Evolutionary conservation across 345 rosid species (phyloP).

Genomic region (Gossypium australe): DNA sequence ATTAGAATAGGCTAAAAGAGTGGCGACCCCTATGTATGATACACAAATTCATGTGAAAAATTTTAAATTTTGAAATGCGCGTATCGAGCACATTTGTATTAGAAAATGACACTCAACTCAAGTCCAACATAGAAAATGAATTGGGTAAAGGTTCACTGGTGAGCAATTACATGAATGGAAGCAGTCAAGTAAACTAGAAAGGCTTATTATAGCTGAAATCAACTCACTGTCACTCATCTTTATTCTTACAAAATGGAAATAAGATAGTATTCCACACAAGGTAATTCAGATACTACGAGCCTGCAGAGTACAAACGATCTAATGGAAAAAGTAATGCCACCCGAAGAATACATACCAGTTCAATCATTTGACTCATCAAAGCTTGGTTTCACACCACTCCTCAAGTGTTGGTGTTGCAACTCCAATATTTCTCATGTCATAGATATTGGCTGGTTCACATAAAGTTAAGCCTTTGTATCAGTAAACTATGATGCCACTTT

Average conservation of each 20-base stretch:
- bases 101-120: no score
- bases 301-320: background rate
- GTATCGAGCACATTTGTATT: no score
- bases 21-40: no score
- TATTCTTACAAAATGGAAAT: background rate
- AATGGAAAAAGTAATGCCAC: background rate
- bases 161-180: no score
- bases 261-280: background rate
- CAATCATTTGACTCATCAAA: conserved; percentile 10
- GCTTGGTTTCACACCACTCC: conserved; percentile 49
- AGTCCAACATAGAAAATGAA: no score
- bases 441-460: conserved; percentile 50
- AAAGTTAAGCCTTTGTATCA: background rate
- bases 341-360: background rate
- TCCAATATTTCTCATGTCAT: conserved; percentile 75
- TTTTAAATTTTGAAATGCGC: no score
- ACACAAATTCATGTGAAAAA: no score
- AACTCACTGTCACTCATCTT: background rate
- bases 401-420: conserved; percentile 51
- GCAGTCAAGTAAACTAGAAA: background rate
- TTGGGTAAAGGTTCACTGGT: no score
- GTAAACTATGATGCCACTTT: background rate
- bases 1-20: no score
- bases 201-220: background rate
- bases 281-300: background rate